Percentiles rank a stretch among this genome's conserved stretches.
phyloP scores from a whole-genome alignment of 2,329 filamentous ascomycete genomes.

The Penicillium sp. region DNA sequence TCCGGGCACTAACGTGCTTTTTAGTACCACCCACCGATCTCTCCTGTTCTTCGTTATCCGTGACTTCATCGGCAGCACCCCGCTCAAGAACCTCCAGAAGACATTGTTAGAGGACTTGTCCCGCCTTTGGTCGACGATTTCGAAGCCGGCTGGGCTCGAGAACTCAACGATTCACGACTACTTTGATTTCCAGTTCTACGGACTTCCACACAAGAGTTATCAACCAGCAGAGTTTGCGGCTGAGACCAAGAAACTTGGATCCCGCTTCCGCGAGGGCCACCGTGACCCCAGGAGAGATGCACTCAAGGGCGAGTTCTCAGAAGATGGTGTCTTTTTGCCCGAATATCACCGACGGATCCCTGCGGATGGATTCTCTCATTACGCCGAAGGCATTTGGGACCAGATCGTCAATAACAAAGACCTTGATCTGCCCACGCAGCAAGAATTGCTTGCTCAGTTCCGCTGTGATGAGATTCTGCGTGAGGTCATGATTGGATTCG shows the following conservation, averaged over 20 bases:
- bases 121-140: slow-evolving; percentile 88
- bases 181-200: slow-evolving; percentile 97
- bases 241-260: slow-evolving; percentile 76
- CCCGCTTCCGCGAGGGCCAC: slow-evolving; percentile 78
- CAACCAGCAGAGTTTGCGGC: slow-evolving; percentile 86
- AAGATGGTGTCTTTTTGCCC: slow-evolving; percentile 81
- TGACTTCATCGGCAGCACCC: slow-evolving; percentile 90
- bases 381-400: slow-evolving; percentile 93
- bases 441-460: slow-evolving; percentile 95
- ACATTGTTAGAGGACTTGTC: slow-evolving; percentile 87
- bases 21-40: slow-evolving; percentile 78
- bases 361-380: slow-evolving; percentile 92
- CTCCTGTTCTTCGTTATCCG: slow-evolving; percentile 98
- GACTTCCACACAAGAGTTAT: slow-evolving; percentile 92
- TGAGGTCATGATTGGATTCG: slow-evolving; percentile 81
- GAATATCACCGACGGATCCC: slow-evolving; percentile 96
- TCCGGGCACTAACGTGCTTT: slow-evolving; percentile 13
- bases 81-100: slow-evolving; percentile 82
- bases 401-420: slow-evolving; percentile 99
- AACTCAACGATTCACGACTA: slow-evolving; percentile 90
- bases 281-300: slow-evolving; percentile 64
- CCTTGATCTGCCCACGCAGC: slow-evolving; percentile 91
- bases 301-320: slow-evolving; percentile 66
- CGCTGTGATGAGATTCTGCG: slow-evolving; percentile 94
- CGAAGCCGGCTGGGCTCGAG: slow-evolving; percentile 86